These are phyloP conservation scores for Bertia moriformis DNA, from an alignment of 2,329 filamentous ascomycete genomes.

Conservation along the genomic window DNA sequence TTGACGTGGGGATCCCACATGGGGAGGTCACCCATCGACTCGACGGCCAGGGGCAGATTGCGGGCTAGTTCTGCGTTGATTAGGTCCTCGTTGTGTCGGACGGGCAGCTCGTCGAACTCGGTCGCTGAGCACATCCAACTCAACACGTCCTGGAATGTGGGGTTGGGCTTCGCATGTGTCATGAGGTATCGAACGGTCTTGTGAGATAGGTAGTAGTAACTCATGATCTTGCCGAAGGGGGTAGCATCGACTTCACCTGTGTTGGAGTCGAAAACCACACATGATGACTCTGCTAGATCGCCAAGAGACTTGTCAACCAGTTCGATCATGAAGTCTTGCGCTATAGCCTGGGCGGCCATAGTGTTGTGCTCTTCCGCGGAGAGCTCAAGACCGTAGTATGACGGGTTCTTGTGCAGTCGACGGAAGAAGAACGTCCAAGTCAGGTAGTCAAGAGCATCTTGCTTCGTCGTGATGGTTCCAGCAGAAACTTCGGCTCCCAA, in stretches of 20 bases:
- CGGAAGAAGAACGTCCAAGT: slow-evolving; percentile 99
- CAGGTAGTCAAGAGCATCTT: slow-evolving; percentile 91
- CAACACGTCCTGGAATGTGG: slow-evolving; percentile 68
- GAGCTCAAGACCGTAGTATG: slow-evolving; percentile 91
- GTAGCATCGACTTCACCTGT: slow-evolving; percentile 86
- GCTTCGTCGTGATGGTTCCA: slow-evolving; percentile 82
- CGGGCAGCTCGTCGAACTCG: slow-evolving; percentile 94
- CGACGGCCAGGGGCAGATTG: slow-evolving; percentile 53
- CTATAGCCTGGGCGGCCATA: slow-evolving; percentile 67
- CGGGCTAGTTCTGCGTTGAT: slow-evolving; percentile 83
- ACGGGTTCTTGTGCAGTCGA: slow-evolving; percentile 90
- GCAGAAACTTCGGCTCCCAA: slow-evolving; percentile 87
- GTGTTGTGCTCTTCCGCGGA: slow-evolving; percentile 84
- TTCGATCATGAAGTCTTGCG: slow-evolving; percentile 87
- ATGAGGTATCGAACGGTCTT: slow-evolving; percentile 80
- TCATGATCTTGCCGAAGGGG: slow-evolving; percentile 93
- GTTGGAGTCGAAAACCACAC: slow-evolving; percentile 58
- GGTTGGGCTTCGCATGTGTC: slow-evolving; percentile 58
- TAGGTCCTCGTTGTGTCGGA: slow-evolving; percentile 94
- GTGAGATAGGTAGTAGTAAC: slow-evolving; percentile 96
- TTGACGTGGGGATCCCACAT: slow-evolving; percentile 99
- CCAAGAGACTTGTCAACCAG: slow-evolving; percentile 76
- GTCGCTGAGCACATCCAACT: slow-evolving; percentile 86
- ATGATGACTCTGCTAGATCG: slow-evolving; percentile 72
- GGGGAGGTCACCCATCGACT: slow-evolving; percentile 50